Conservation (phyloP, 345 rosid species). For the Citrus inodora region DNA sequence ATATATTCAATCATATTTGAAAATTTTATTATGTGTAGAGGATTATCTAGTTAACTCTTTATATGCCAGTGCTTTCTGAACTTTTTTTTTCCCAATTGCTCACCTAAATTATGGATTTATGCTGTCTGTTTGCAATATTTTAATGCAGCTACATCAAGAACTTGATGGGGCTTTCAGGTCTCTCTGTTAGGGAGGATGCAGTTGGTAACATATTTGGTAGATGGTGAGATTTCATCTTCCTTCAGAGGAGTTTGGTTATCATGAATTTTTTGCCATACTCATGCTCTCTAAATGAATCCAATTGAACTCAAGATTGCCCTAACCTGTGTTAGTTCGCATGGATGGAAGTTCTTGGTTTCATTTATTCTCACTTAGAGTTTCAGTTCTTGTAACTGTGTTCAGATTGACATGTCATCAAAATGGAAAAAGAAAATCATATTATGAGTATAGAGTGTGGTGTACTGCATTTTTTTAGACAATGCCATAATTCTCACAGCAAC, state of each 20-base stretch:
- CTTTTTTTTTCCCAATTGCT: background rate
- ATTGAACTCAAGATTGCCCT: background rate
- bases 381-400: background rate
- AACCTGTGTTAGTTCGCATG: background rate
- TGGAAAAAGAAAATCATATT: background rate
- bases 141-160: slow-evolving; percentile 64
- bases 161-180: slow-evolving; percentile 71
- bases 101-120: background rate
- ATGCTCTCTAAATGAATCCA: background rate
- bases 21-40: background rate
- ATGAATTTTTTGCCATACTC: background rate
- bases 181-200: slow-evolving; percentile 85
- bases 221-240: slow-evolving; percentile 50
- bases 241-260: slow-evolving; percentile 4
- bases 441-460: background rate
- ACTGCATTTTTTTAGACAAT: background rate
- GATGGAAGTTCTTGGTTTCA: background rate
- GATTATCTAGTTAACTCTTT: background rate
- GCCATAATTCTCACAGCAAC: background rate
- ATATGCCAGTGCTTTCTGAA: background rate
- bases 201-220: slow-evolving; percentile 92
- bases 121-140: background rate
- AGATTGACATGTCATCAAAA: background rate
- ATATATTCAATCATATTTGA: background rate
- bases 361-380: background rate